Base-by-base conservation (phyloP, 495 filamentous ascomycete genomes). In the Penicillium cosmopolitanum region DNA sequence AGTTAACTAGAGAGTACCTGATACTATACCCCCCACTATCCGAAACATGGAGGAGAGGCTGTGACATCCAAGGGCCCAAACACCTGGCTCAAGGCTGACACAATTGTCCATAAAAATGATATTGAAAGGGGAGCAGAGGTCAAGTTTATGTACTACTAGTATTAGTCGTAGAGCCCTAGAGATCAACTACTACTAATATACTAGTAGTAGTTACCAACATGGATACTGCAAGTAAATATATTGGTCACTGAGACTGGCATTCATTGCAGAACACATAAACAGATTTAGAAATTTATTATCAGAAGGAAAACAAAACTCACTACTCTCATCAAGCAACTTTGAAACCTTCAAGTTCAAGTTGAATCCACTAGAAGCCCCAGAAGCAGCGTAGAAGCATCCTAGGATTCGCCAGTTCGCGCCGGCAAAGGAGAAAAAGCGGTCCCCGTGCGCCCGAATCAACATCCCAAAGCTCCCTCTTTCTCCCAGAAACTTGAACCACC, bases 391-490 rank as follows among this genome's bases (percentile, higher is more conserved):
- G 16, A 44, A 44, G 16, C 4, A 44, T 19, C n/a, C 13, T 31
- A 8, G 28, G 8, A 31, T 31, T 31, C 28, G 28, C 28, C 28
- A 31, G 28, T 31, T 31, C 28, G 28, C 28, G 28, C 15, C 34
- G 19, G 58, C 16, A 52, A 3, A 52, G 53, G 47, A 57, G 47
- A 62, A 48, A 53, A 53, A 33, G 44, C 54, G 55, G 60, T 60
- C 56, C 51, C 63, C 63, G 58, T 56, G 59, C 58, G 40, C 62
- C 47, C 54, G 38, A 64, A 62, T 57, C 46, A 62, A 59, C 55
- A 62, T 60, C 58, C 46, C 56, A 50, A 61, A 61, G 55, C 62
- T 65, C 57, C 38, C 38, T 54, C 34, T 40, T 40, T 28, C 19
- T 28, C 10, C 58, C 53, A 63, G 28, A 23, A 23, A 23, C 23